Base-by-base conservation (phyloP, 805 yeast genomes). In the Candida pini region DNA sequence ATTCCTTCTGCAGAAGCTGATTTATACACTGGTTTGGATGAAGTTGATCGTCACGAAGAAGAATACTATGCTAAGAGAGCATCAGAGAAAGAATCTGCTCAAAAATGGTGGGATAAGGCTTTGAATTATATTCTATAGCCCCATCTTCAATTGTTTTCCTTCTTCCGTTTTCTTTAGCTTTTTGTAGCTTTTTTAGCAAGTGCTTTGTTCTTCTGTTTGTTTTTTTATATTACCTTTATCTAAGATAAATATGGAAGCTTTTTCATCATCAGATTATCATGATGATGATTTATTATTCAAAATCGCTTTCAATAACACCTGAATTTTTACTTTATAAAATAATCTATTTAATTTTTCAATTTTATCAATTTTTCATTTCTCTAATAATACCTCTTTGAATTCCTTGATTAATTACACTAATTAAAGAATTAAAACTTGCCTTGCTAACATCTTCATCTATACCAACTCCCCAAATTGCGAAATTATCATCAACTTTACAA, bases 401-500 rank as follows among this genome's bases (percentile, higher is more conserved):
- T 23, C 48, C 48, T 29, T 46, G 47, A 34, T 73, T 73, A 38
- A 73, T 56, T 31, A 71, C 64, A 24, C 76, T 70, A 15, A 72
- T 45, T 31, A 73, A 49, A 4, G 78, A 68, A 38, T 69, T 62
- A 53, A 71, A 67, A 25, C 77, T 69, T 18, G 78, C 76, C 41
- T 68, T 72, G 7, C 76, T 64, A 26, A 70, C 76, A 57, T 73
- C 78, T 45, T 68, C 76, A 51, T 72, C 64, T 28, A 73, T 68
- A 38, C 80, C 80, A 34, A 72, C 75, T 43, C 80, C 80, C 80
- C 80, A 73, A 37, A 60, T 48, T 16, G 48, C 32, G 14, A 35
- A 22, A 35, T 46, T 27, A 25, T 53, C 57, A 15, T 49, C 47
- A 39, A 60, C 52, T 18, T 41, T 39, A 38, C 53, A 50, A 41